Evolutionary conservation across 345 rosid species (phyloP), one percentile per base, ranked within the genome.

Genomic region (Carallia brachiata): DNA sequence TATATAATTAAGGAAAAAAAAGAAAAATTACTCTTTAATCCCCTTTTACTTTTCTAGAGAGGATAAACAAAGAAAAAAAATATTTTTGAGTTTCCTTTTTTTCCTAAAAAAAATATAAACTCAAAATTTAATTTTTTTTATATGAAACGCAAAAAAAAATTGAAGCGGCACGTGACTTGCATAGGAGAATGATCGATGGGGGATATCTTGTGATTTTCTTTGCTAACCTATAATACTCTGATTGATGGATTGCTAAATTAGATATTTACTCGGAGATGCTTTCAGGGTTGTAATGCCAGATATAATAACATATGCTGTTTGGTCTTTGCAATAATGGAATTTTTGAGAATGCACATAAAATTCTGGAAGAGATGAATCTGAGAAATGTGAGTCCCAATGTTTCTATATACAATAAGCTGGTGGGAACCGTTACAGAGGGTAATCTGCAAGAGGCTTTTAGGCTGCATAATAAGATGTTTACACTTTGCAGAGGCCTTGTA

Each of bases 181-280:
- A 76, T 70, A 77, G 75, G 74, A 88, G 86, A 72, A 91, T 91
- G 97, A 75, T 76, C 63, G 72, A 69, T 18, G 91, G 50, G 90
- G 91, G 30, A 66, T 87, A 62, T 79, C 79, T 39, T 79, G 87
- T 65, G 86, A 91, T 72, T 72, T 86, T 23, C 23, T 23, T 23
- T 23, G 70, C 23, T 17, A 58, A 86, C 83, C 12, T 94, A 91
- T 75, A 89, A 93, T 32, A 84, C 96, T 8, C 74, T 94, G 61
- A 79, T 94, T 52, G 93, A 85, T 69, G 95, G 93, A 44, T 70
- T 91, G 63, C 78, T 90, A 39, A 88, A 82, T 81, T 81, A 6
- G 83, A 90, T 31, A 81, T 89, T 76, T 88, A 87, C 78, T 66
- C 85, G 4, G 87, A 91, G 79, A 88, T 91, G 95, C 84, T 81